Base-by-base conservation (phyloP, 2,329 filamentous ascomycete species). In the Sphaerulina musiva region DNA sequence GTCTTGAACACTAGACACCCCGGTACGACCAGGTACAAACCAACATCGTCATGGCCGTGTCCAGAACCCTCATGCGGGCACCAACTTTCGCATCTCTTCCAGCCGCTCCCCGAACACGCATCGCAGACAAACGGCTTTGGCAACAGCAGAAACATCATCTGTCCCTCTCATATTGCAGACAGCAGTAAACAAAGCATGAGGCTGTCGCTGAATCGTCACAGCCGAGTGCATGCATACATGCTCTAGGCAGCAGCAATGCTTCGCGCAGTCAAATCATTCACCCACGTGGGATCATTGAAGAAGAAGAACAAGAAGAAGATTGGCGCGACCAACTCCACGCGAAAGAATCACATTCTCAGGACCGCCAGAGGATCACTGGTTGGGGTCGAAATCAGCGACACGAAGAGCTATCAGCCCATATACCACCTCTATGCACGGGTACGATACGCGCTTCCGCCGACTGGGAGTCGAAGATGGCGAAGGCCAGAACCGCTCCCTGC, bases 401-500 rank as follows among this genome's bases (percentile, higher is more conserved):
- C 48, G 6, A 49, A 51, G 11, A 55, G 34, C 14, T 48, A 58
- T 20, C 43, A 41, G 9, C 58, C 58, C 17, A 48, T 60, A 20
- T 60, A 58, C 38, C 51, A 55, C 36, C 53, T 54, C 10, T 60
- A 50, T 29, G 48, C 58, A 34, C 50, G 55, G 23, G 55, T 60
- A 32, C 49, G 58, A 36, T 60, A 60, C 36, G 58, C 58, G 6
- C 38, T 60, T 17, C 58, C 58, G 11, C 58, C 58, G 8, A 50
- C 47, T 4, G 53, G 58, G 36, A 53, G 56, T 8, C 34, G 55
- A 44, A 48, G 58, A 51, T 60, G 58, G 58, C 45, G 51, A 10
- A 60, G 56, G n/a, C 58, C 58, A 9, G 47, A 58, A 39, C 58
- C 55, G 8, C 39, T 60, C 11, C 58, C 58, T 7, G 29, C 53